Evolutionary conservation across 2,329 filamentous ascomycete genomes (phyloP), one percentile per base, ranked within the genome.

Genomic region (Pseudogymnoascus verrucosus): DNA sequence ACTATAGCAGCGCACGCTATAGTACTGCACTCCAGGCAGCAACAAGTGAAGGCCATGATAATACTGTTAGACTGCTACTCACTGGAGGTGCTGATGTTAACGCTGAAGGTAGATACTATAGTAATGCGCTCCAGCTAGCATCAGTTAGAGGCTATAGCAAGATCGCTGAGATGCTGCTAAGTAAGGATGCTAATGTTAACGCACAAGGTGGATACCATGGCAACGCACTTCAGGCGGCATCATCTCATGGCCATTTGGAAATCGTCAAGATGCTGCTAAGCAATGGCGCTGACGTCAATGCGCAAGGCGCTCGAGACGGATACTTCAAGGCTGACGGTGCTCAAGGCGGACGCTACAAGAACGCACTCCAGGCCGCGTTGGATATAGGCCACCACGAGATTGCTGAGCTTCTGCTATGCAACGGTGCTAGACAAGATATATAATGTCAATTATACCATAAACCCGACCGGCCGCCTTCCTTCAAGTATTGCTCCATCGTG

Each of bases 171-270:
- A 2, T 67, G 21, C 62, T 70, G 5, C 61, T 69, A 8, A 57
- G 64, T 7, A 63, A 63, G 1, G 65, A 63, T 11, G 67, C 63
- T 34, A 63, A 68, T 59, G 61, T 66, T 23, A 65, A 70, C 19
- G 61, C 68, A 19, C 47, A 57, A 11, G 47, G 21, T 2, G 47
- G 47, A 57, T 2, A 14, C 4, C 5, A 57, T 3, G 11, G 47
- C 5, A 12, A 14, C 47, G 47, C 47, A 11, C 47, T 57, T 8
- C 21, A 28, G 21, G 47, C 47, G 7, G 47, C 47, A 26, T 54
- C 19, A 54, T 0, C 2, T 26, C 2, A 10, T 5, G 19, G 19
- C 19, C 7, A 26, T 16, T 3, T 23, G 14, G 5, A 54, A 11
- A 54, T 11, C 4, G 21, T 26, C 4, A 6, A 26, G 47, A 1